Conservation (phyloP, 108 stramenopile species). For the Stephanodiscus triporus region DNA sequence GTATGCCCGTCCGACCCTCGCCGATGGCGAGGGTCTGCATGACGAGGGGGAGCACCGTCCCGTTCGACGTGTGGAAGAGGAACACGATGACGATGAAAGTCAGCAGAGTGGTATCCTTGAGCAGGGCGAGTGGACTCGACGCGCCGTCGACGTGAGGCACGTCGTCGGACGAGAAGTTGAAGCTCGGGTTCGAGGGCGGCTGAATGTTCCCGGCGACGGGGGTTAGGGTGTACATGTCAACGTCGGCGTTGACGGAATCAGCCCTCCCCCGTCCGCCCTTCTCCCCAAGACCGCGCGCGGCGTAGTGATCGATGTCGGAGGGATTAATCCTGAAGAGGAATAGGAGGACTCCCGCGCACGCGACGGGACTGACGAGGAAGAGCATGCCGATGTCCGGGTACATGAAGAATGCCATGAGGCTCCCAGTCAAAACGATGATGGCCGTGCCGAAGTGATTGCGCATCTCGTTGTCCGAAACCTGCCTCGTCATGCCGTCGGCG, state of each 20-base stretch:
- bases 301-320: slow-evolving; percentile 84
- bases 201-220: slow-evolving; percentile 19
- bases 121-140: slow-evolving; percentile 69
- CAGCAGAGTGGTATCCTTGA: slow-evolving; percentile 78
- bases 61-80: slow-evolving; percentile 85
- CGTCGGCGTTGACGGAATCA: too few species aligned
- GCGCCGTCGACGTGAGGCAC: slow-evolving; percentile 29
- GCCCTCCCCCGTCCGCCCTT: too few species aligned
- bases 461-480: slow-evolving; percentile 88
- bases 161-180: slow-evolving; percentile 51
- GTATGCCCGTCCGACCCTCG: slow-evolving; percentile 71
- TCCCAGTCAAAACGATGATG: slow-evolving; percentile 76
- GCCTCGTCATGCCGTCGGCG: slow-evolving; percentile 80
- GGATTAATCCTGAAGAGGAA: slow-evolving; percentile 74
- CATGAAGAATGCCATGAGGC: slow-evolving; percentile 67
- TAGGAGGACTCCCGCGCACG: slow-evolving; percentile 71
- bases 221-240: slow-evolving; percentile 27
- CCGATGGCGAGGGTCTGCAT: slow-evolving; percentile 89
- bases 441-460: slow-evolving; percentile 91
- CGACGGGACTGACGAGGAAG: slow-evolving; percentile 86
- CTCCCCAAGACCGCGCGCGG: slow-evolving; percentile 75
- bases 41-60: slow-evolving; percentile 84
- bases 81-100: slow-evolving; percentile 78
- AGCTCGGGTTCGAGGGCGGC: slow-evolving; percentile 58
- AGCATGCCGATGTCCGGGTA: slow-evolving; percentile 79